Evolutionary conservation across 345 rosid species (phyloP), one percentile per base, ranked within the genome.

Genomic region (Populus simonii): DNA sequence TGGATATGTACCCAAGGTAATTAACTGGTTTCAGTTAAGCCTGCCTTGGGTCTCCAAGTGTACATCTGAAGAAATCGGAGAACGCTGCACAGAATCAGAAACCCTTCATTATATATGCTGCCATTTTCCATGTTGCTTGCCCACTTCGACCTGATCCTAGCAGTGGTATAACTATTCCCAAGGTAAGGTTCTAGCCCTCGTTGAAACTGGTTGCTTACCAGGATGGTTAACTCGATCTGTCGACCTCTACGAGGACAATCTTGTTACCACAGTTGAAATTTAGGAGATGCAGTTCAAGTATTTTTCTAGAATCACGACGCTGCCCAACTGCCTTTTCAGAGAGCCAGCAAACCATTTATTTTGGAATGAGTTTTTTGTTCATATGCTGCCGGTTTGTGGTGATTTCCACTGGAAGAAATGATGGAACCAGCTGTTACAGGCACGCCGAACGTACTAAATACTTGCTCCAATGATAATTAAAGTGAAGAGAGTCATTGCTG

Each of bases 371-470:
- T 2, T 29, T 67, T 22, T 68, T 68, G 71, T 49, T 68, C n/a
- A 22, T 38, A 23, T 12, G 8, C 27, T 20, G 25, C 41, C 6
- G 49, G 27, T 68, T 35, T 33, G 36, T 33, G 36, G 36, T 33
- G 36, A 4, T 33, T 33, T 33, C 36, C 36, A 67, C 85, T 83
- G 86, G 71, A 73, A 39, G 77, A 83, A 16, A 3, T 83, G 75
- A 51, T 81, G n/a, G 83, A 74, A 36, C 81, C 86, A 11, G 84
- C 88, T 2, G 83, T 81, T 22, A 79, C 65, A 43, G 88, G 88
- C 18, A 83, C 86, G 1, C 63, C 23, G 20, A 83, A 85, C 76
- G 88, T 85, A 16, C 62, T 85, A 36, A 83, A 71, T 57, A 84
- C 88, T 35, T 66, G 88, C 36, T 31, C 45, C 31, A 73, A 75